A percentile compares a stretch with the other conserved stretches of the same genome.
These are phyloP conservation scores for Zopfia rhizophila DNA, from an alignment of 2,329 filamentous ascomycete species.

Conservation along the genomic window DNA sequence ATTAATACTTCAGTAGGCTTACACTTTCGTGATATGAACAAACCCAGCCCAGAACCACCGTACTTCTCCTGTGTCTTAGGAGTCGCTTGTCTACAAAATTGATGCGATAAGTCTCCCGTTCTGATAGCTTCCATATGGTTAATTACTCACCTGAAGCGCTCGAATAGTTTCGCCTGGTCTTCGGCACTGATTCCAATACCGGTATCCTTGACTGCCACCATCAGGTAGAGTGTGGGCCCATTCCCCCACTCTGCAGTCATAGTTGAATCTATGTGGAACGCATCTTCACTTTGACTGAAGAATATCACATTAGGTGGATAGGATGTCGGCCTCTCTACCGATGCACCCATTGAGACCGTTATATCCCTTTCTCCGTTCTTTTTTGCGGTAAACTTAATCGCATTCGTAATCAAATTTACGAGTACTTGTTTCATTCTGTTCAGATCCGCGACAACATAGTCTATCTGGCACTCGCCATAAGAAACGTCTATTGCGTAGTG, in stretches of 20 bases:
- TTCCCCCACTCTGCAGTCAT: slow-evolving; percentile 54
- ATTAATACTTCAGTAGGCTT: slow-evolving; percentile 8
- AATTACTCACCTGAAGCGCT: slow-evolving; percentile 52
- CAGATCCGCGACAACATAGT: slow-evolving; percentile 51
- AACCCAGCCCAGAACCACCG: slow-evolving; percentile 52
- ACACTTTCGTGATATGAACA: slow-evolving; percentile 52
- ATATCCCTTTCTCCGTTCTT: slow-evolving; percentile 53
- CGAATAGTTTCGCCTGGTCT: slow-evolving; percentile 54
- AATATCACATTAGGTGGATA: slow-evolving; percentile 59
- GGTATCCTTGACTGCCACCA: slow-evolving; percentile 57
- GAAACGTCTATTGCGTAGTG: slow-evolving; percentile 54
- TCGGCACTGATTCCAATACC: slow-evolving; percentile 55
- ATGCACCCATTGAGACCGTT: slow-evolving; percentile 54
- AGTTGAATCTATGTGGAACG: slow-evolving; percentile 54
- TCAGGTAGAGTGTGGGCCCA: slow-evolving; percentile 53
- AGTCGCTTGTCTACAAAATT: slow-evolving; percentile 45
- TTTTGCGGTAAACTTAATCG: slow-evolving; percentile 58
- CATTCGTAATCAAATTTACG: slow-evolving; percentile 57
- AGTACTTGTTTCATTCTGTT: slow-evolving; percentile 55
- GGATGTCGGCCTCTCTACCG: slow-evolving; percentile 47
- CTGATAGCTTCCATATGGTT: slow-evolving; percentile 43
- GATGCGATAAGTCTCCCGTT: not conserved
- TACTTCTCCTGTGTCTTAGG: slow-evolving; percentile 55
- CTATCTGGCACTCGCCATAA: slow-evolving; percentile 49
- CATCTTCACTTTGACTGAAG: slow-evolving; percentile 49